Percentiles rank a stretch among this genome's conserved stretches.
Evolutionary conservation across 192 early-diverging fungal species (phyloP).

Genomic region (Coemansia sp.): DNA sequence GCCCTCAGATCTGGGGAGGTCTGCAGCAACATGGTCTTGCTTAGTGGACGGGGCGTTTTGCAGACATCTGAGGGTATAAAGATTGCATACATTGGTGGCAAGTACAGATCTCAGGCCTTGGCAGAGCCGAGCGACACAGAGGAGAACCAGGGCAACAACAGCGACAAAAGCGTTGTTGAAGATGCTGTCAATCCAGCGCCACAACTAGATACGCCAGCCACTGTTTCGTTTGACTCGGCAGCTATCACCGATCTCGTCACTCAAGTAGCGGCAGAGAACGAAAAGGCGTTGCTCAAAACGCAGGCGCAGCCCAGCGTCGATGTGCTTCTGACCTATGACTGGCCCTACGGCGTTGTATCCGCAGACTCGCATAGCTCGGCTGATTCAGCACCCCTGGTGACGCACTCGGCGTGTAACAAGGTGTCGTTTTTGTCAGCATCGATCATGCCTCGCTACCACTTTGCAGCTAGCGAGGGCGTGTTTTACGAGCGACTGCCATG

Average conservation of each 20-base stretch:
- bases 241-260: constrained; percentile 22
- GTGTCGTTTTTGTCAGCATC: constrained; percentile 41
- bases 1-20: constrained; percentile 65
- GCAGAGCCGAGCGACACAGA: neutral
- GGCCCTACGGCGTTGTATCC: constrained; percentile 60
- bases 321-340: constrained; percentile 81
- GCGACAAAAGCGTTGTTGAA: neutral
- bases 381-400: neutral
- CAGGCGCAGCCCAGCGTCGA: constrained; percentile 57
- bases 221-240: constrained; percentile 19
- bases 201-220: neutral
- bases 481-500: constrained; percentile 90
- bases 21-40: constrained; percentile 70
- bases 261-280: constrained; percentile 35
- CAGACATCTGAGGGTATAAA: constrained; percentile 53
- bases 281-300: constrained; percentile 33
- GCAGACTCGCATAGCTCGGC: neutral
- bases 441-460: constrained; percentile 86
- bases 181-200: neutral
- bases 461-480: constrained; percentile 62
- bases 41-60: constrained; percentile 57
- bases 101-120: constrained; percentile 11
- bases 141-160: neutral
- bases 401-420: constrained; percentile 27
- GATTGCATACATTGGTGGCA: constrained; percentile 47